Base-by-base conservation (phyloP, 495 filamentous ascomycete species). In the Astrothelium subdiscretum region DNA sequence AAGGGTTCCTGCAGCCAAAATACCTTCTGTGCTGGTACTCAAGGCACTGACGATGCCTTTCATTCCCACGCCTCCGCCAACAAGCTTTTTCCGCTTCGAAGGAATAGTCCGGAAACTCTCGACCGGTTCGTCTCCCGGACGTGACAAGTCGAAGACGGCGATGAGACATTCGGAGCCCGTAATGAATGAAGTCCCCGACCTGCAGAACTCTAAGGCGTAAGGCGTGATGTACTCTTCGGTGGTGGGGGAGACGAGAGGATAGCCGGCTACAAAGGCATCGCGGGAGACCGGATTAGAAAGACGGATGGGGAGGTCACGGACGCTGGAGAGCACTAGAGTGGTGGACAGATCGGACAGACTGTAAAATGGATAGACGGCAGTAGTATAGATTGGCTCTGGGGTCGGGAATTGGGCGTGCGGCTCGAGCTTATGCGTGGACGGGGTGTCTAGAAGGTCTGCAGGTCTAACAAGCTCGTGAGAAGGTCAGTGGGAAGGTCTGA, bases 1-100 rank as follows among this genome's bases (percentile, higher is more conserved):
- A 72, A 88, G 88, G 1, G 91, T 96, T 0, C 91, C 94, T 0
- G 89, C 91, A 2, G 89, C 92, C 2, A 97, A 74, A 2, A 95
- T 76, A 0, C 79, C 76, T 29, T 79, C 74, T 12, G 77, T 76
- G 61, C 76, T 80, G 40, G 81, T 64, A 8, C 71, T 72, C 42
- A 98, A 71, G 0, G 88, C 84, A 2, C 86, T 87, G 1, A 97
- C 77, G 44, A 88, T 85, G 1, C 94, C 94, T 63, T 87, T 89
- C 85, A 95, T 94, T 10, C 90, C 90, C 12, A 87, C 75, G 15
- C 85, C 85, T 3, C 84, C 84, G 24, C 85, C 86, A 58, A 87
- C 85, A 29, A 82, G 76, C 59, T 87, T 80, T 68, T 87, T 87
- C 8, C 83, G 77, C 64, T 87, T 85, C 12, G 85, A 87, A 2